These are phyloP conservation scores for Candida rishiriensis DNA, from an alignment of 805 yeast species.

Conservation along the genomic window DNA sequence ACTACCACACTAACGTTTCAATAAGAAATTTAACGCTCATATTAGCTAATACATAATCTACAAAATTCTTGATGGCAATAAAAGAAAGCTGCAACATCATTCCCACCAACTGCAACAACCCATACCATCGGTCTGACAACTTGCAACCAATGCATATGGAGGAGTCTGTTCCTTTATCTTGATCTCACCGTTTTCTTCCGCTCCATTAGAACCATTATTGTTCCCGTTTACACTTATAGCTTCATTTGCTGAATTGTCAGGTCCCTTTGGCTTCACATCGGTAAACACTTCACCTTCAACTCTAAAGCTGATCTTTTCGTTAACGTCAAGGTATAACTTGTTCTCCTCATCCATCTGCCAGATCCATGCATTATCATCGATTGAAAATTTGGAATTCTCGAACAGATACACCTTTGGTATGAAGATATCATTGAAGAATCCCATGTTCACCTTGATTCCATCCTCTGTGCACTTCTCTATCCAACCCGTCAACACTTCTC, in stretches of 20 bases:
- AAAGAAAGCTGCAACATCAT: slow-evolving; percentile 1
- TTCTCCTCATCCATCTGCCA: slow-evolving; percentile 76
- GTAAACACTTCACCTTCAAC: slow-evolving; percentile 85
- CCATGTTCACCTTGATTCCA: slow-evolving; percentile 81
- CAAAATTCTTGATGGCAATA: too few relatives aligned
- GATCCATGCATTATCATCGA: slow-evolving; percentile 91
- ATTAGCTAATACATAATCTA: too few relatives aligned
- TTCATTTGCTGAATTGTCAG: slow-evolving; percentile 40
- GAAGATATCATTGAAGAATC: slow-evolving; percentile 87
- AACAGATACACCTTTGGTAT: slow-evolving; percentile 81
- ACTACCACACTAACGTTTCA: too few relatives aligned
- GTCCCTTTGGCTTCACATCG: slow-evolving; percentile 75
- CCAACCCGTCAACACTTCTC: slow-evolving; percentile 92
- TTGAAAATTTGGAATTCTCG: slow-evolving; percentile 40
- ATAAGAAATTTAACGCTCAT: too few relatives aligned
- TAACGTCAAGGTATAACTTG: slow-evolving; percentile 77
- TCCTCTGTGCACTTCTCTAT: slow-evolving; percentile 82
- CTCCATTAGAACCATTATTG: slow-evolving; percentile 19
- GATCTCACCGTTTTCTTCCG: slow-evolving; percentile 22
- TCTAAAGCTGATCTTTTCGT: slow-evolving; percentile 88
- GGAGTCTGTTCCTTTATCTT: slow-evolving; percentile 48
- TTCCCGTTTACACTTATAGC: slow-evolving; percentile 24
- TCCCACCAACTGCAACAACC: slow-evolving; percentile 98
- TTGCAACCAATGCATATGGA: slow-evolving; percentile 80
- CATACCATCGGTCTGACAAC: slow-evolving; percentile 95